phyloP scores from a whole-genome alignment of 805 yeast genomes.

The Lipomyces kockii region DNA sequence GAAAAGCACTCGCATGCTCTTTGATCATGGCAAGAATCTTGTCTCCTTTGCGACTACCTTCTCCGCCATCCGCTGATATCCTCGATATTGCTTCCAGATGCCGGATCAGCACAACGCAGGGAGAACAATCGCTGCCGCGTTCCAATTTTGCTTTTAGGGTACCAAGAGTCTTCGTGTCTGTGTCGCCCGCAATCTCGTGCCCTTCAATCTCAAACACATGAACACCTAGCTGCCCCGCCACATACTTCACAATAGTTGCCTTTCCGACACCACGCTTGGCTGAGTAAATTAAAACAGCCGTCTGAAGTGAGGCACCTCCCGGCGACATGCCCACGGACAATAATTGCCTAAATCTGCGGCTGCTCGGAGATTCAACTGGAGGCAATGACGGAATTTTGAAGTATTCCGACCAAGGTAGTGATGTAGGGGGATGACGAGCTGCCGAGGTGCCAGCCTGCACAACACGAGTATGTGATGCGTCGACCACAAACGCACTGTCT shows the following conservation, averaged over 20 bases:
- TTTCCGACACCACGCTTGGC: slow-evolving; percentile 81
- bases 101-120: slow-evolving; percentile 60
- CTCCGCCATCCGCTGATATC: slow-evolving; percentile 63
- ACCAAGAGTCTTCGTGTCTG: slow-evolving; percentile 80
- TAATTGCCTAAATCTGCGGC: slow-evolving; percentile 12
- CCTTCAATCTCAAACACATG: slow-evolving; percentile 74
- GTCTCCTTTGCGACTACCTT: slow-evolving; percentile 43
- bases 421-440: slow-evolving; percentile 25
- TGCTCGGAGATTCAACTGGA: slow-evolving; percentile 1
- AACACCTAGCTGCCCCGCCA: slow-evolving; percentile 64
- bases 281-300: slow-evolving; percentile 71
- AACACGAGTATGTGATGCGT: slow-evolving; percentile 70
- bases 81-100: slow-evolving; percentile 80
- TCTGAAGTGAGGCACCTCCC: slow-evolving; percentile 51
- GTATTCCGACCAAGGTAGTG: slow-evolving; percentile 34
- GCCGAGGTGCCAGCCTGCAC: slow-evolving; percentile 65
- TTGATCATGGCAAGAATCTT: slow-evolving; percentile 63
- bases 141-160: slow-evolving; percentile 76
- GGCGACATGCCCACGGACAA: slow-evolving; percentile 49
- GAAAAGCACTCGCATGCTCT: slow-evolving; percentile 53
- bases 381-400: slow-evolving; percentile 46
- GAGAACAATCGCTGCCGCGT: slow-evolving; percentile 54
- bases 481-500: slow-evolving; percentile 54
- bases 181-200: slow-evolving; percentile 66
- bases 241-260: slow-evolving; percentile 60